Percentiles rank a stretch among this genome's conserved stretches.
Conservation (phyloP, 2,329 filamentous ascomycete genomes). For the Exophiala xenobiotica region DNA sequence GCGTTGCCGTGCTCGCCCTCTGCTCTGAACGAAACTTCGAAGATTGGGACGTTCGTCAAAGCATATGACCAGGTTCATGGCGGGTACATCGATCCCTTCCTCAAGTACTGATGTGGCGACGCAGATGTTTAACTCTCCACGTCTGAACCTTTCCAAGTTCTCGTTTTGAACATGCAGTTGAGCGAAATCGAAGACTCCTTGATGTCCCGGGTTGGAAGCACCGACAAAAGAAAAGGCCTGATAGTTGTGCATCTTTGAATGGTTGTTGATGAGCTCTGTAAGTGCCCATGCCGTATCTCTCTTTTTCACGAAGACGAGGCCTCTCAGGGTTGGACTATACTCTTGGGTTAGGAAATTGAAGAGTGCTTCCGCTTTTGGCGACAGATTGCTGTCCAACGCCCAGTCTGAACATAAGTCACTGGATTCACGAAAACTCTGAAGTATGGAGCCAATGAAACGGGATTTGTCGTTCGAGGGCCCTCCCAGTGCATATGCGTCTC, state of each 20-base stretch:
- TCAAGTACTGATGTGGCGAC: slow-evolving; percentile 59
- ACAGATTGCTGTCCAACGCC: not conserved
- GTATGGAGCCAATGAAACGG: slow-evolving; percentile 12
- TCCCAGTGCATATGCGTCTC: slow-evolving; percentile 5
- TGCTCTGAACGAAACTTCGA: slow-evolving; percentile 64
- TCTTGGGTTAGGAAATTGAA: slow-evolving; percentile 53
- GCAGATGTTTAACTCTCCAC: slow-evolving; percentile 55
- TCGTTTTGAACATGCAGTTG: slow-evolving; percentile 48
- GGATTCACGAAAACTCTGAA: slow-evolving; percentile 8
- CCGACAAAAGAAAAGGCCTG: slow-evolving; percentile 55
- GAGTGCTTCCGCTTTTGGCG: slow-evolving; percentile 57
- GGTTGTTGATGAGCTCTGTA: slow-evolving; percentile 54
- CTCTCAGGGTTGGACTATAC: slow-evolving; percentile 48
- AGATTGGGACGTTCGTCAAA: slow-evolving; percentile 62
- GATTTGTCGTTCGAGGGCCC: not conserved
- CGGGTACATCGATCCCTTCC: slow-evolving; percentile 59
- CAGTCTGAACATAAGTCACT: not conserved
- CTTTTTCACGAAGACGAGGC: slow-evolving; percentile 68
- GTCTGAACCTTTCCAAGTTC: slow-evolving; percentile 51
- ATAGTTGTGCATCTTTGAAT: slow-evolving; percentile 47
- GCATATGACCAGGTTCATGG: slow-evolving; percentile 64
- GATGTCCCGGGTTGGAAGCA: slow-evolving; percentile 42
- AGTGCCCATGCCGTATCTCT: slow-evolving; percentile 62
- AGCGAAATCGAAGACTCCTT: slow-evolving; percentile 47
- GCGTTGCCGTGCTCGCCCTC: slow-evolving; percentile 61